Base-by-base conservation (phyloP, 1,284 basidiomycete species). In the Apiotrichum porosum region DNA sequence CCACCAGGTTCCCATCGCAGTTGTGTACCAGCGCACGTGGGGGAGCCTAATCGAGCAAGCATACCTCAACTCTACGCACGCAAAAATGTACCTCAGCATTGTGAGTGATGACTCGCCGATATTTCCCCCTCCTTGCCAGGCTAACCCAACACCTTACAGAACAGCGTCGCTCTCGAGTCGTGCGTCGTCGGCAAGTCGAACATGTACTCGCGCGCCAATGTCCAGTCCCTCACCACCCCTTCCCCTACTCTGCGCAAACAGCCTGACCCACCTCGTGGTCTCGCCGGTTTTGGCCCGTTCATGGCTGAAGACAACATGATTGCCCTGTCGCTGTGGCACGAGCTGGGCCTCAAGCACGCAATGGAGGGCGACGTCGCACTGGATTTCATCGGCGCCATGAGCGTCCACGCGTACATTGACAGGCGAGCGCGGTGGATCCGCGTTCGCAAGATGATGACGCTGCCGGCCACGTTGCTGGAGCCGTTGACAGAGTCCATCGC, bases 121-220 rank as follows among this genome's bases (percentile, higher is more conserved):
- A n/a, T n/a, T n/a, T n/a, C n/a, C n/a, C n/a, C n/a, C n/a, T n/a
- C n/a, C n/a, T n/a, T n/a, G n/a, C n/a, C n/a, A n/a, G n/a, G n/a
- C n/a, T n/a, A n/a, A n/a, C n/a, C n/a, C 2, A 14, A 9, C n/a
- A 18, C 21, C n/a, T 14, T 23, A 15, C 47, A 73, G 72, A 71
- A 74, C 58, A 61, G 83, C 0, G 76, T 87, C 39, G 85, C 84
- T 5, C 75, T 97, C 48, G 95, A 97, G 44, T 94, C 90, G 0
- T 99, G 95, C 69, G 90, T 98, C 13, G 87, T 97, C 58, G 95
- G 95, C 57, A 99, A 99, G 75, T 93, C 90, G 47, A 93, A 92
- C 71, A 72, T 99, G 54, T 98, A 93, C 73, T 84, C 89, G 38
- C 86, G 89, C 44, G 86, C 88, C 31, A 91, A 95, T 68, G 73